Percentiles rank a stretch among this genome's conserved stretches.
Conservation (phyloP, 495 filamentous ascomycete genomes). For the Cercophora newfieldiana region DNA sequence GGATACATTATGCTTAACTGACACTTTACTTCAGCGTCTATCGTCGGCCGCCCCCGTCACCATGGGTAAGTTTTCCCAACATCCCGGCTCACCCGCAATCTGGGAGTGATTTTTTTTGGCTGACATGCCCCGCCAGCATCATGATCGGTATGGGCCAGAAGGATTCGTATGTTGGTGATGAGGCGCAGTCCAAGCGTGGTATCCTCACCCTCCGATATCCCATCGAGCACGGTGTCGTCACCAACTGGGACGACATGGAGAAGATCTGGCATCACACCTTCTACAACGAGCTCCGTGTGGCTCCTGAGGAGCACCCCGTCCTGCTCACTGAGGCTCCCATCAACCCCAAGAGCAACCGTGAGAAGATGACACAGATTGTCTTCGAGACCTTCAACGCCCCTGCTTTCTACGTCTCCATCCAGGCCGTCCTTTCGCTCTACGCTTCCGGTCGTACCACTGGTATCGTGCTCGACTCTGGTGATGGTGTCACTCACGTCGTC, state of each 20-base stretch:
- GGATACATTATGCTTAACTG: conserved; percentile 17
- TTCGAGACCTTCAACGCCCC: conserved; percentile 99
- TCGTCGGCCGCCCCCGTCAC: conserved; percentile 98
- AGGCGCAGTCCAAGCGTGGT: conserved; percentile 99
- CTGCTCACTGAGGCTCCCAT: conserved; percentile 98
- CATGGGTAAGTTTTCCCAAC: conserved; percentile 78
- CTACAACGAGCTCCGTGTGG: conserved; percentile 99
- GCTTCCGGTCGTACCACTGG: conserved; percentile 99
- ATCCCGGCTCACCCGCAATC: not conserved
- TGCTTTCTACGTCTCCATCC: conserved; percentile 99
- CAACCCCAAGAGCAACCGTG: conserved; percentile 99
- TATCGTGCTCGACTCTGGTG: conserved; percentile 99
- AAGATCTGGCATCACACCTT: conserved; percentile 99
- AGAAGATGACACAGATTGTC: conserved; percentile 99
- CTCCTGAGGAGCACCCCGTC: conserved; percentile 99
- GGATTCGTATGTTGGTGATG: conserved; percentile 99
- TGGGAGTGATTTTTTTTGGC: conserved; percentile 13
- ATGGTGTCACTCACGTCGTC: conserved; percentile 99
- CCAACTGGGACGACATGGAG: conserved; percentile 99
- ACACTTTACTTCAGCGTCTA: conserved; percentile 69
- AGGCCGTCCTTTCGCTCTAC: conserved; percentile 98
- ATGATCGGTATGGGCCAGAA: conserved; percentile 99
- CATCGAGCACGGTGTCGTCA: conserved; percentile 99
- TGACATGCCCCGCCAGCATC: conserved; percentile 64
- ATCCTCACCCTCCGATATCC: conserved; percentile 98